These are phyloP conservation scores for Ganoderma boninense DNA, from an alignment of 1,284 basidiomycete genomes.

Conservation along the genomic window DNA sequence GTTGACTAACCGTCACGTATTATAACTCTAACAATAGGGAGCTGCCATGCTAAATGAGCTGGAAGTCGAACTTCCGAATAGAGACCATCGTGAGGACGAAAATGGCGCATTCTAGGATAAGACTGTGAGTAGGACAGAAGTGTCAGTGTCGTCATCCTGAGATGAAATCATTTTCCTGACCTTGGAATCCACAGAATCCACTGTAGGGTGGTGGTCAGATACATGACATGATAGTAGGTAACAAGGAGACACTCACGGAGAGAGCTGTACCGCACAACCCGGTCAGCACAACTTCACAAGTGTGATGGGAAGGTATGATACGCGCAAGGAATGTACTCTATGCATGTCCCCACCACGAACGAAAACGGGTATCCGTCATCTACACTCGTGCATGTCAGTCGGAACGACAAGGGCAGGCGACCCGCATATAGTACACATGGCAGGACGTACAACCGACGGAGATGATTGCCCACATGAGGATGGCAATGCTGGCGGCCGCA, in stretches of 20 bases:
- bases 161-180: background rate
- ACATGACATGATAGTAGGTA: background rate
- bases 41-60: constrained; percentile 14
- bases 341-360: constrained; percentile 18
- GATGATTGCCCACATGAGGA: constrained; percentile 24
- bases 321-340: constrained; percentile 23
- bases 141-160: too few species aligned
- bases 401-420: too few species aligned
- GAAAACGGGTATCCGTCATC: constrained; percentile 23
- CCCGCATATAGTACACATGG: background rate
- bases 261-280: constrained; percentile 1
- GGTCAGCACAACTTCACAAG: background rate
- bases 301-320: background rate
- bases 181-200: constrained; percentile 21
- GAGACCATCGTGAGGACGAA: constrained; percentile 29
- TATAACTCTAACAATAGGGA: constrained; percentile 21
- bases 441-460: constrained; percentile 18
- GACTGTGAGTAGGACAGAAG: background rate
- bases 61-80: constrained; percentile 21
- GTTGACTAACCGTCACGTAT: constrained; percentile 27
- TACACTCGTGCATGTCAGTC: background rate
- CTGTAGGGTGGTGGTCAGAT: background rate
- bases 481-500: constrained; percentile 16
- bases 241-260: constrained; percentile 17
- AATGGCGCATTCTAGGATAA: constrained; percentile 24